Percentiles rank a stretch among this genome's conserved stretches.
These are phyloP conservation scores for Hevea brasiliensis DNA, from an alignment of 345 rosid genomes.

Conservation along the genomic window DNA sequence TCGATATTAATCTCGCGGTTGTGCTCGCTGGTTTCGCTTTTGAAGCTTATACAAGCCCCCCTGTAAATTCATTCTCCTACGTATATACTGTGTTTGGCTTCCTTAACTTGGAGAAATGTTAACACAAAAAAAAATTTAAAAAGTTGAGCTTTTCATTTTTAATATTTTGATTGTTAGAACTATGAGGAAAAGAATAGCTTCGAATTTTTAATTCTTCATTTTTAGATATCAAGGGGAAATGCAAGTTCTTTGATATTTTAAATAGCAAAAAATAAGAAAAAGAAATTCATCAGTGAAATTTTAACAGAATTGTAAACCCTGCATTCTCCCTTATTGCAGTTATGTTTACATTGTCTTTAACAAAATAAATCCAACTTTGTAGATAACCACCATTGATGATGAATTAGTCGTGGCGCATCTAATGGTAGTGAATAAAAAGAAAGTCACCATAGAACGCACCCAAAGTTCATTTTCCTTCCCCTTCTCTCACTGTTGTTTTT, in stretches of 20 bases:
- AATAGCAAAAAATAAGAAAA: not conserved
- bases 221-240: not conserved
- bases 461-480: too few species aligned
- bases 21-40: slow-evolving; percentile 96
- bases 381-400: too few species aligned
- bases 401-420: too few species aligned
- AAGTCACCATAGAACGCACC: too few species aligned
- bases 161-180: not conserved
- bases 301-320: too few species aligned
- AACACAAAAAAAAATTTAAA: not conserved
- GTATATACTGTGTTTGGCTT: not conserved
- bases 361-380: too few species aligned
- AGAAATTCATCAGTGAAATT: too few species aligned
- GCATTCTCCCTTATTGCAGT: too few species aligned
- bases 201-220: not conserved
- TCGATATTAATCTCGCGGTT: slow-evolving; percentile 90
- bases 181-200: not conserved
- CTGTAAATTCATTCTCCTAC: slow-evolving; percentile 38
- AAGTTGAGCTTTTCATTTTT: not conserved
- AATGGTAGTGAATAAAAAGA: too few species aligned
- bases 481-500: too few species aligned
- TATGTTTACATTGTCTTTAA: too few species aligned
- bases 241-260: not conserved
- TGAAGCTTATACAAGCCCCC: slow-evolving; percentile 75
- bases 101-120: not conserved